Conservation (phyloP, 2,329 filamentous ascomycete genomes). For the Macroventuria anomochaeta region DNA sequence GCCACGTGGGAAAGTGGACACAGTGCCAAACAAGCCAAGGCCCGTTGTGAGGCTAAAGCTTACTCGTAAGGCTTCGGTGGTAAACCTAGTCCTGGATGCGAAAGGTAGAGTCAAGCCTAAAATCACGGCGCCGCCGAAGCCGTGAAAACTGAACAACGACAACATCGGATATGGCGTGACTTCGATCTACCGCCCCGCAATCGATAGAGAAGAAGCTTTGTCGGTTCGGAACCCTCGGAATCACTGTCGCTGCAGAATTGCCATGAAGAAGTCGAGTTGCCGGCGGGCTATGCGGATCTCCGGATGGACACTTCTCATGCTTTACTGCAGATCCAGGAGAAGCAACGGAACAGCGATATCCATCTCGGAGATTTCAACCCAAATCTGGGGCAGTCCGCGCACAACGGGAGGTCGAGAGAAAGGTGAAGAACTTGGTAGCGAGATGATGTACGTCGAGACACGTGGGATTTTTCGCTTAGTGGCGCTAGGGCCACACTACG, state of each 20-base stretch:
- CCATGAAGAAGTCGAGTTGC: neutral
- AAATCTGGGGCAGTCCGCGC: constrained; percentile 5
- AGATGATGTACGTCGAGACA: neutral
- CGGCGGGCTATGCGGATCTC: neutral
- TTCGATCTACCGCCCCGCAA: neutral
- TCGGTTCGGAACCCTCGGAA: neutral
- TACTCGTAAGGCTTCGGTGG: constrained; percentile 6
- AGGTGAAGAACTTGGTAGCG: constrained; percentile 7
- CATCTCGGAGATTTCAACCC: constrained; percentile 4
- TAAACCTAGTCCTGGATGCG: neutral
- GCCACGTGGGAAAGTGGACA: constrained; percentile 1
- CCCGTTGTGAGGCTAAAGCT: constrained; percentile 7
- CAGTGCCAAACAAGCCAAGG: neutral
- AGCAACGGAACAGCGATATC: neutral
- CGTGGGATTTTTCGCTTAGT: constrained; percentile 6
- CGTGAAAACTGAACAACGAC: neutral
- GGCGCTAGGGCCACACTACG: constrained; percentile 1
- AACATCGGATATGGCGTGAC: neutral
- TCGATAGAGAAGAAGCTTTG: neutral
- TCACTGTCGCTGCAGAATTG: neutral
- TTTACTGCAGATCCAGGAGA: neutral
- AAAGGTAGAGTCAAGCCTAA: constrained; percentile 4
- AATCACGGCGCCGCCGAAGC: neutral
- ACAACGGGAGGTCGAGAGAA: neutral
- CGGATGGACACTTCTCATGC: neutral